phyloP scores from a whole-genome alignment of 495 filamentous ascomycete species.

The Aspergillus cavernicola region DNA sequence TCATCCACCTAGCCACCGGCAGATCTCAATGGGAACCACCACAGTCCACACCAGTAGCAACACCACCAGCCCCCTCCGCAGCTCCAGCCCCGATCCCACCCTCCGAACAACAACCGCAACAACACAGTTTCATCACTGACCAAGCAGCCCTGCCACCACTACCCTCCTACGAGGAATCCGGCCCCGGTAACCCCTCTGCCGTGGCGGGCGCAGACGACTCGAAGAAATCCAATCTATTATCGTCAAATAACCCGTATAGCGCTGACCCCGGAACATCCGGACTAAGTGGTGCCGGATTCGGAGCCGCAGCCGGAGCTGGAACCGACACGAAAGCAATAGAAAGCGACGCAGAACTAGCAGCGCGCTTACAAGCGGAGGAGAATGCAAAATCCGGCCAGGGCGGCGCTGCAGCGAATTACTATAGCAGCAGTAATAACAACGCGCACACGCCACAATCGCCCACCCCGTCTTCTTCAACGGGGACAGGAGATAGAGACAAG shows the following conservation, averaged over 20 bases:
- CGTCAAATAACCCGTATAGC: constrained; percentile 60
- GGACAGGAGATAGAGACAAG: constrained; percentile 17
- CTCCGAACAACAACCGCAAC: neutral
- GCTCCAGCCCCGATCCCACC: neutral
- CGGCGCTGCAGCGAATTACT: constrained; percentile 44
- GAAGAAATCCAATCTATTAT: constrained; percentile 42
- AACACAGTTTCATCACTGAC: neutral
- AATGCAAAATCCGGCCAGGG: constrained; percentile 52
- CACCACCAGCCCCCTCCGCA: neutral
- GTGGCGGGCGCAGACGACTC: constrained; percentile 44
- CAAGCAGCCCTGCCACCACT: constrained; percentile 37
- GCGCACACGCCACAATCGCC: constrained; percentile 22
- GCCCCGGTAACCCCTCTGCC: constrained; percentile 30
- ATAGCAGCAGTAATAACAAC: constrained; percentile 27
- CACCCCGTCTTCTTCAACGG: constrained; percentile 6
- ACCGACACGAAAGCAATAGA: constrained; percentile 41
- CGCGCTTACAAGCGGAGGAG: constrained; percentile 79
- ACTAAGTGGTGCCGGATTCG: neutral
- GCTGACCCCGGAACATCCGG: neutral
- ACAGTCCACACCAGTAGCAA: neutral
- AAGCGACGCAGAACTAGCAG: constrained; percentile 70
- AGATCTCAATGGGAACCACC: constrained; percentile 85
- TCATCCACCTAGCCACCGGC: constrained; percentile 80
- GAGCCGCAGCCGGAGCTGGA: constrained; percentile 2
- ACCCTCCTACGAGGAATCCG: constrained; percentile 57